Percentiles rank a stretch among this genome's conserved stretches.
Evolutionary conservation across 1,284 basidiomycete genomes (phyloP).

Genomic region (Gyrodon tennesseensis): DNA sequence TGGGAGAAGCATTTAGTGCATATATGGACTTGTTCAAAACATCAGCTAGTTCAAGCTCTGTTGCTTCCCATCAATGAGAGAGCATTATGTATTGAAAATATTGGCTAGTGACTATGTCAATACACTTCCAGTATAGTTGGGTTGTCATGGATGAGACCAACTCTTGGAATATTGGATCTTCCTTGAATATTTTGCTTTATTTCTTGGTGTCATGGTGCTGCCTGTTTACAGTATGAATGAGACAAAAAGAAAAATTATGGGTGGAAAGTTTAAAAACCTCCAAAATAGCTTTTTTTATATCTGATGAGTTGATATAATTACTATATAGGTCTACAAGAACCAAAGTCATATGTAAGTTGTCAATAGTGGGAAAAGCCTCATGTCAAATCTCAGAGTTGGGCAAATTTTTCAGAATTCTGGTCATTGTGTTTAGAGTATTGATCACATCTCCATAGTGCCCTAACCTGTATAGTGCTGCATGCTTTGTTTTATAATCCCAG

Average conservation of each 20-base stretch:
- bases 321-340: slow-evolving; percentile 16
- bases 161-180: slow-evolving; percentile 29
- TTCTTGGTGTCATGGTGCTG: slow-evolving; percentile 31
- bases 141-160: slow-evolving; percentile 31
- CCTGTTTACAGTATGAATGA: slow-evolving; percentile 34
- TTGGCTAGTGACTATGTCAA: slow-evolving; percentile 12
- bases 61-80: slow-evolving; percentile 33
- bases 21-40: slow-evolving; percentile 28
- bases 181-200: slow-evolving; percentile 26
- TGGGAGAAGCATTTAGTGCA: slow-evolving; percentile 18
- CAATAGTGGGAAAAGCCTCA: slow-evolving; percentile 7
- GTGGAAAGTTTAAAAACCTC: not conserved
- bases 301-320: slow-evolving; percentile 26
- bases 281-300: slow-evolving; percentile 16
- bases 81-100: slow-evolving; percentile 36
- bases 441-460: slow-evolving; percentile 29
- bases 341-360: slow-evolving; percentile 4
- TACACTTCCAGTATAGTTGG: slow-evolving; percentile 11
- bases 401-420: slow-evolving; percentile 23
- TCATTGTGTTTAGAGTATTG: slow-evolving; percentile 14
- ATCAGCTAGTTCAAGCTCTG: slow-evolving; percentile 30
- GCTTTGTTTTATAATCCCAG: slow-evolving; percentile 30
- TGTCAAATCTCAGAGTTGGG: slow-evolving; percentile 25
- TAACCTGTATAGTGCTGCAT: slow-evolving; percentile 28
- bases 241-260: slow-evolving; percentile 23